phyloP scores from a whole-genome alignment of 306 rosid genomes.

The Dalbergia cultrata region DNA sequence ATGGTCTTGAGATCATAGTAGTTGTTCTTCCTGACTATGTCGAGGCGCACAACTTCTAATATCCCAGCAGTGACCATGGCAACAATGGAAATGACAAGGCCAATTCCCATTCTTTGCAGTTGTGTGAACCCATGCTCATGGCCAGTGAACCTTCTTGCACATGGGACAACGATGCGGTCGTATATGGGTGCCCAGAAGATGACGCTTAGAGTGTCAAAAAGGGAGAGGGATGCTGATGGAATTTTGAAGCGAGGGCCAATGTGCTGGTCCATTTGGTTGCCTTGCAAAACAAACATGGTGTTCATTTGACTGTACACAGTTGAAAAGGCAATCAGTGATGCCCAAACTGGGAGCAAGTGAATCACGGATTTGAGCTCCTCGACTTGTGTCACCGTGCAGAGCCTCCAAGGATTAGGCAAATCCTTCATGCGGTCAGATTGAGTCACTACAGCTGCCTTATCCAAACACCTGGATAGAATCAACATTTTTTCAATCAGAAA shows the following conservation, averaged over 20 bases:
- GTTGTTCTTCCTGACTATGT: conserved; percentile 54
- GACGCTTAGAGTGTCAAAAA: conserved; percentile 85
- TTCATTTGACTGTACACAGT: conserved; percentile 83
- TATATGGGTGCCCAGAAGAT: conserved; percentile 78
- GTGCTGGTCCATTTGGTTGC: conserved; percentile 82
- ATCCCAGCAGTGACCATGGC: conserved; percentile 78
- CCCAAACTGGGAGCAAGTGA: conserved; percentile 83
- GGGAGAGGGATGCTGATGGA: conserved; percentile 85
- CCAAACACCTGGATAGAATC: conserved; percentile 70
- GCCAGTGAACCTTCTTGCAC: conserved; percentile 68
- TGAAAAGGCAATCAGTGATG: conserved; percentile 72
- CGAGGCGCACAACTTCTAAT: conserved; percentile 72
- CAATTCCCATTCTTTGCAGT: conserved; percentile 88
- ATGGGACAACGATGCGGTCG: conserved; percentile 69
- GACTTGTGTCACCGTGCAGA: conserved; percentile 88
- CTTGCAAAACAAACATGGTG: conserved; percentile 92
- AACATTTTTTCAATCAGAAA: conserved; percentile 7
- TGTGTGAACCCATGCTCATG: conserved; percentile 77
- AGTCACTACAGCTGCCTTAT: conserved; percentile 75
- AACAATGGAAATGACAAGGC: conserved; percentile 68
- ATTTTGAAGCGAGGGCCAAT: conserved; percentile 76
- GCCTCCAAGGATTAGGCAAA: conserved; percentile 66
- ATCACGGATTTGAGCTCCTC: conserved; percentile 82
- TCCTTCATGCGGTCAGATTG: conserved; percentile 49
- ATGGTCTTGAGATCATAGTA: conserved; percentile 64